phyloP scores from a whole-genome alignment of 2,329 filamentous ascomycete genomes.

The Stemphylium beticola region DNA sequence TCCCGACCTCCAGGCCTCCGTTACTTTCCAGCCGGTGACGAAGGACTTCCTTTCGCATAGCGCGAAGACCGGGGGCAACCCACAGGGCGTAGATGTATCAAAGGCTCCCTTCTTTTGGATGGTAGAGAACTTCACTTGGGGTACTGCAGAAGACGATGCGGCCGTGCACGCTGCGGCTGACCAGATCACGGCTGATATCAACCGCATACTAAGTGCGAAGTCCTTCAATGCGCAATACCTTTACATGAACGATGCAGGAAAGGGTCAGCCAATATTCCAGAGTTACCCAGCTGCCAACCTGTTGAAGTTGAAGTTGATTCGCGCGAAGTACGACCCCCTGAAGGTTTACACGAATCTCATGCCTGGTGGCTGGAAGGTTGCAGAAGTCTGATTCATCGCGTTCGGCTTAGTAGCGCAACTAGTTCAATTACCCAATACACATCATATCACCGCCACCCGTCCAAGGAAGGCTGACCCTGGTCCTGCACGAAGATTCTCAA shows the following conservation, averaged over 20 bases:
- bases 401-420: too few relatives aligned
- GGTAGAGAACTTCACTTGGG: slow-evolving; percentile 23
- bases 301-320: slow-evolving; percentile 33
- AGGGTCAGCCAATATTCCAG: slow-evolving; percentile 31
- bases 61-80: slow-evolving; percentile 24
- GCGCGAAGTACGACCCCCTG: slow-evolving; percentile 40
- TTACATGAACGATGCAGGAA: slow-evolving; percentile 37
- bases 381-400: slow-evolving; percentile 1
- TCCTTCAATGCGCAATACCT: slow-evolving; percentile 12
- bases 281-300: slow-evolving; percentile 41
- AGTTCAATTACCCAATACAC: too few relatives aligned
- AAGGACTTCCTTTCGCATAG: slow-evolving; percentile 25
- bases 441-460: too few relatives aligned
- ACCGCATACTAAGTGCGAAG: slow-evolving; percentile 3
- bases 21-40: slow-evolving; percentile 30
- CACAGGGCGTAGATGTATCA: slow-evolving; percentile 21
- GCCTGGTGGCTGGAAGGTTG: slow-evolving; percentile 31
- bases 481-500: too few relatives aligned
- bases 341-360: slow-evolving; percentile 34
- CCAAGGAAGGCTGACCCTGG: too few relatives aligned
- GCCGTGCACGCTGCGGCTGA: slow-evolving; percentile 11
- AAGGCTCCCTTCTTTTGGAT: slow-evolving; percentile 27
- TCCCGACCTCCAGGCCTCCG: slow-evolving; percentile 13
- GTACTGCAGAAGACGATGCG: slow-evolving; percentile 12
- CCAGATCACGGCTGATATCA: slow-evolving; percentile 15